A percentile compares a stretch with the other conserved stretches of the same genome.
Conservation (phyloP, 2,329 filamentous ascomycete genomes). For the Paecilomyces variotii region DNA sequence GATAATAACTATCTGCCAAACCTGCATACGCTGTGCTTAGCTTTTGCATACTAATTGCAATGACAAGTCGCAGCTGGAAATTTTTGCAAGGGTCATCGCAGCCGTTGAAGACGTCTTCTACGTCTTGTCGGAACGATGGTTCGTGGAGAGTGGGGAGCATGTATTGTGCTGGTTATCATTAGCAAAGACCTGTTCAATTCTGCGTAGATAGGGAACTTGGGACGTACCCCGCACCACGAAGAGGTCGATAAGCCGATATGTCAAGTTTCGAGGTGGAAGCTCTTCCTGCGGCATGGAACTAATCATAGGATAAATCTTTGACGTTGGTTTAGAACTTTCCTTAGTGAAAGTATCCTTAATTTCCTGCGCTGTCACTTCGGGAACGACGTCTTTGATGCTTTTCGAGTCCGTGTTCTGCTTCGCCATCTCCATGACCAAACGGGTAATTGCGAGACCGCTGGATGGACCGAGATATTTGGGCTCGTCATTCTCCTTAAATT, state of each 20-base stretch:
- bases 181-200: conserved; percentile 7
- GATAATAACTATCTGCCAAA: conserved; percentile 87
- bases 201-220: not conserved
- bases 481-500: conserved; percentile 77
- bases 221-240: conserved; percentile 72
- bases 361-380: conserved; percentile 60
- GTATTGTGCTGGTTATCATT: conserved; percentile 59
- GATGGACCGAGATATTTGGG: conserved; percentile 86
- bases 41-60: conserved; percentile 92
- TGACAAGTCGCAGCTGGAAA: conserved; percentile 81
- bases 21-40: conserved; percentile 85
- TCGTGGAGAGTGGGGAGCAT: conserved; percentile 86
- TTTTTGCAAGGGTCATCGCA: conserved; percentile 73
- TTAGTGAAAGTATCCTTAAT: conserved; percentile 60
- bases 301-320: conserved; percentile 82
- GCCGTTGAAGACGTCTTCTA: conserved; percentile 73
- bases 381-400: conserved; percentile 85
- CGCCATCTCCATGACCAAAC: conserved; percentile 90
- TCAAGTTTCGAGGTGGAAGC: conserved; percentile 65
- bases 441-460: conserved; percentile 90
- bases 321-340: conserved; percentile 59
- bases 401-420: conserved; percentile 88
- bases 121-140: conserved; percentile 63
- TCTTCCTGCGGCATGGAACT: conserved; percentile 72
- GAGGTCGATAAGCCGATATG: conserved; percentile 71